Base-by-base conservation (phyloP, 2,329 filamentous ascomycete species). In the Xylogone sp. region DNA sequence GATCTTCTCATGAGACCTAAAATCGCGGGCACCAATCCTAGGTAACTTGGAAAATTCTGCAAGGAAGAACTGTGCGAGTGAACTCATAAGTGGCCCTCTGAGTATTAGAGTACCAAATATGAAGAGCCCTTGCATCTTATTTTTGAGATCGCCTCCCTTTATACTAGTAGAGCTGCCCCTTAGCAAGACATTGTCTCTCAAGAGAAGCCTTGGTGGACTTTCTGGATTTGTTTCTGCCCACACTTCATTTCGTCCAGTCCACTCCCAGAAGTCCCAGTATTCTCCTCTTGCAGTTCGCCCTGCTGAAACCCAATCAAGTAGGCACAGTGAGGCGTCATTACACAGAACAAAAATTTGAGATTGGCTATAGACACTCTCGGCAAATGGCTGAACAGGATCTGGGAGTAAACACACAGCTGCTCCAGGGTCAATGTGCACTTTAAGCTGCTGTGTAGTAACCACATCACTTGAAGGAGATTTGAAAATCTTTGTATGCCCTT, bases 401-500 rank as follows among this genome's bases (percentile, higher is more conserved):
- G 94, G 94, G 10, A 97, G 79, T 54, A 87, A 75, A 62, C 84
- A 86, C 13, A 87, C 72, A 1, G 76, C 78, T 6, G 75, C 81
- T 20, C 69, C 73, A 13, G 73, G 61, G 21, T 74, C 71, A 48
- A 88, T 70, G 2, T 68, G 67, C 27, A 81, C 76, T 12, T 71
- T 66, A 53, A 88, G 68, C 1, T 65, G 73, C 67, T 88, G 85
- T 19, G 76, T 74, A 1, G 84, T 87, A 44, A 80, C 66, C 12
- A 81, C 68, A 42, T 79, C 72, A 31, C 71, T 71, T 50, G 75
- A 72, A 45, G 81, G 69, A 1, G 90, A 88, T 66, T 94, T 96
- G 79, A 96, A 97, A 61, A 99, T 84, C 73, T 97, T 99, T 54
- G 94, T 97, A 70, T 91, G 90, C 48, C 93, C 93, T 74, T 86